Evolutionary conservation across 2,329 filamentous ascomycete genomes (phyloP).

Genomic region (Phialophora verrucosa): DNA sequence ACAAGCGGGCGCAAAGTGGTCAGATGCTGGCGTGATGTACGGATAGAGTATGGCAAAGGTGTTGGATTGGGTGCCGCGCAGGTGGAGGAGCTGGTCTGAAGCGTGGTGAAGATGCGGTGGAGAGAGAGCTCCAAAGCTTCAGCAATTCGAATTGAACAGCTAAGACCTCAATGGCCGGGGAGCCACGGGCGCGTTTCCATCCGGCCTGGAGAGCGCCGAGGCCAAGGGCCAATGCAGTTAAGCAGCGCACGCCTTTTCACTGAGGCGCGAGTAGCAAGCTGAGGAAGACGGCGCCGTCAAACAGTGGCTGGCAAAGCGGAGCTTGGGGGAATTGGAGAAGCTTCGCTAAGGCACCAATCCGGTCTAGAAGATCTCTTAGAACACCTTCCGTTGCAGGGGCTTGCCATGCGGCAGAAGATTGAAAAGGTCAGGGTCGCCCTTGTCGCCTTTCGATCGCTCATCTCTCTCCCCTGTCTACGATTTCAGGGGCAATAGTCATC

Average conservation of each 20-base stretch:
- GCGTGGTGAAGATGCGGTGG: slow-evolving; percentile 18
- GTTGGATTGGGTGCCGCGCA: slow-evolving; percentile 12
- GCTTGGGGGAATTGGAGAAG: slow-evolving; percentile 20
- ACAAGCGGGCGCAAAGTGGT: not conserved
- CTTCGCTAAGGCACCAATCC: slow-evolving; percentile 15
- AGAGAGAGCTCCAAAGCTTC: slow-evolving; percentile 14
- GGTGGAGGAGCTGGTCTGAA: slow-evolving; percentile 1
- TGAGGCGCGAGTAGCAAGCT: not conserved
- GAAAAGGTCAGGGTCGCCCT: slow-evolving; percentile 14
- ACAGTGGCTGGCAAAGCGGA: slow-evolving; percentile 5
- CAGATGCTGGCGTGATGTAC: slow-evolving; percentile 11
- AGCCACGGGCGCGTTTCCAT: slow-evolving; percentile 14
- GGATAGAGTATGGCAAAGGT: slow-evolving; percentile 20
- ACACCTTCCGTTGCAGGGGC: slow-evolving; percentile 6
- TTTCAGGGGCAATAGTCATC: slow-evolving; percentile 4
- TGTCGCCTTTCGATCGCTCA: not conserved
- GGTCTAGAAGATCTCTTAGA: slow-evolving; percentile 20
- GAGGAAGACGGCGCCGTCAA: not conserved
- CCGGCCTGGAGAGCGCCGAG: slow-evolving; percentile 8
- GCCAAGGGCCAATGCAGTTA: slow-evolving; percentile 9
- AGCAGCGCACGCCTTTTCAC: not conserved
- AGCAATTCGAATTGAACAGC: slow-evolving; percentile 9
- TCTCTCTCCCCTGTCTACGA: not conserved
- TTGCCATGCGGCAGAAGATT: slow-evolving; percentile 12
- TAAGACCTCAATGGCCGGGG: slow-evolving; percentile 15